A percentile compares a stretch with the other conserved stretches of the same genome.
Evolutionary conservation across 768 basidiomycete species (phyloP).

Genomic region (Crassisporium funariophilum): DNA sequence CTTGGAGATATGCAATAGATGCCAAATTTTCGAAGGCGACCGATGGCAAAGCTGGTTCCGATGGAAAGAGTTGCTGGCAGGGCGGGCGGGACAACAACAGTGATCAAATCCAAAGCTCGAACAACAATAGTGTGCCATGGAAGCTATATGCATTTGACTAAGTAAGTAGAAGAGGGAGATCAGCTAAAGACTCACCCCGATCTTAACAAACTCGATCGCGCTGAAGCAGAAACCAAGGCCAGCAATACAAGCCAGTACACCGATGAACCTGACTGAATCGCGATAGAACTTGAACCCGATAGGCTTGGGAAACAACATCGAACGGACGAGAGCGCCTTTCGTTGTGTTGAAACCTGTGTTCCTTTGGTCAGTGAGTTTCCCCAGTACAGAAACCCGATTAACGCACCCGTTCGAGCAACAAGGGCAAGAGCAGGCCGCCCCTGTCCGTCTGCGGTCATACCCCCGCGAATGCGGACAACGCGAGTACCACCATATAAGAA

Average conservation of each 20-base stretch:
- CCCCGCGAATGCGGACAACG: conserved; percentile 81
- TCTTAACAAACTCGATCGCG: conserved; percentile 87
- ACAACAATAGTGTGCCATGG: conserved; percentile 88
- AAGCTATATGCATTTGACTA: conserved; percentile 50
- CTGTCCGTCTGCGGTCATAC: conserved; percentile 50
- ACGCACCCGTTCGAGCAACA: conserved; percentile 82
- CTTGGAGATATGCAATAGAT: conserved; percentile 98
- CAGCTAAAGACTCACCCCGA: conserved; percentile 62
- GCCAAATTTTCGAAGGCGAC: conserved; percentile 80
- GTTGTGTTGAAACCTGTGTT: conserved; percentile 88
- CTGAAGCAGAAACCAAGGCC: conserved; percentile 89
- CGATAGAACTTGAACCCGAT: conserved; percentile 99
- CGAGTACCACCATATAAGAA: conserved; percentile 92
- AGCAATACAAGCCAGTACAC: conserved; percentile 90
- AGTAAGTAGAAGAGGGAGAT: not conserved
- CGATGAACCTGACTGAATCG: conserved; percentile 88
- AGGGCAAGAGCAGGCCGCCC: conserved; percentile 73
- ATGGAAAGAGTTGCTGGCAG: conserved; percentile 96
- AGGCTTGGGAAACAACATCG: conserved; percentile 98
- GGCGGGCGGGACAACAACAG: conserved; percentile 96
- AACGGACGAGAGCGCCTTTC: conserved; percentile 92
- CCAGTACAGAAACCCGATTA: not conserved
- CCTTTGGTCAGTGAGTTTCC: not conserved
- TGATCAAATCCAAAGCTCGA: conserved; percentile 93
- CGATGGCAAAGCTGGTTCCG: conserved; percentile 93